Conservation (phyloP, 2,329 filamentous ascomycete genomes). For the Aspergillus brasiliensis region DNA sequence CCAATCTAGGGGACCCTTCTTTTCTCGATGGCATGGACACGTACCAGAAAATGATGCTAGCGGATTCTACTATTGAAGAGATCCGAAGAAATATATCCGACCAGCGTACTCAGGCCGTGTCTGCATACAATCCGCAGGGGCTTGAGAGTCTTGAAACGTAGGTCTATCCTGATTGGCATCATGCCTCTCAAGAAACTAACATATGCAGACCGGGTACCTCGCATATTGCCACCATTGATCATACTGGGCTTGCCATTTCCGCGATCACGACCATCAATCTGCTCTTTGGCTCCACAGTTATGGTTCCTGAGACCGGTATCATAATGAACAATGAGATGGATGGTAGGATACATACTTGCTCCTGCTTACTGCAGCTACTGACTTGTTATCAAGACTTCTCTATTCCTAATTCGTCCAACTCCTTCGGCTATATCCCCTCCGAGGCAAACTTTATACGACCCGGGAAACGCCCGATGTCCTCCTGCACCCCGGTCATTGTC, state of each 20-base stretch:
- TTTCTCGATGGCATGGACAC: slow-evolving; percentile 66
- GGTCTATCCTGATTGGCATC: slow-evolving; percentile 13
- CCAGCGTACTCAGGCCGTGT: slow-evolving; percentile 67
- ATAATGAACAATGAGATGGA: slow-evolving; percentile 70
- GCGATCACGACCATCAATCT: slow-evolving; percentile 88
- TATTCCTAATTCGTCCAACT: slow-evolving; percentile 74
- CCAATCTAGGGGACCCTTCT: slow-evolving; percentile 78
- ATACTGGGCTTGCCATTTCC: slow-evolving; percentile 72
- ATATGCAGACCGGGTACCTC: slow-evolving; percentile 52
- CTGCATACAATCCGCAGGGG: slow-evolving; percentile 70
- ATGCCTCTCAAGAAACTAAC: not conserved
- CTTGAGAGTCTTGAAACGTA: slow-evolving; percentile 67
- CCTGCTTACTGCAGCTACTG: not conserved
- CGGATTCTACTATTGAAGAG: slow-evolving; percentile 57
- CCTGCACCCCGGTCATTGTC: slow-evolving; percentile 77
- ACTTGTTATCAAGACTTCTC: slow-evolving; percentile 80
- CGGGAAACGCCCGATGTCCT: slow-evolving; percentile 79
- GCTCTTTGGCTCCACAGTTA: slow-evolving; percentile 76
- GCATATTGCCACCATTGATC: slow-evolving; percentile 66
- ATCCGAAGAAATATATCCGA: slow-evolving; percentile 73
- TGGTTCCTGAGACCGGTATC: slow-evolving; percentile 80
- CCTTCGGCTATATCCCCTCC: slow-evolving; percentile 81
- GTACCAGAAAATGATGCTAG: slow-evolving; percentile 71
- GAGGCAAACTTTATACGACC: slow-evolving; percentile 79
- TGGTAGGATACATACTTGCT: slow-evolving; percentile 45